Evolutionary conservation across 164 flowering plant genomes (phyloP), one percentile per base, ranked within the genome.

Genomic region (Vitis vinifera): DNA sequence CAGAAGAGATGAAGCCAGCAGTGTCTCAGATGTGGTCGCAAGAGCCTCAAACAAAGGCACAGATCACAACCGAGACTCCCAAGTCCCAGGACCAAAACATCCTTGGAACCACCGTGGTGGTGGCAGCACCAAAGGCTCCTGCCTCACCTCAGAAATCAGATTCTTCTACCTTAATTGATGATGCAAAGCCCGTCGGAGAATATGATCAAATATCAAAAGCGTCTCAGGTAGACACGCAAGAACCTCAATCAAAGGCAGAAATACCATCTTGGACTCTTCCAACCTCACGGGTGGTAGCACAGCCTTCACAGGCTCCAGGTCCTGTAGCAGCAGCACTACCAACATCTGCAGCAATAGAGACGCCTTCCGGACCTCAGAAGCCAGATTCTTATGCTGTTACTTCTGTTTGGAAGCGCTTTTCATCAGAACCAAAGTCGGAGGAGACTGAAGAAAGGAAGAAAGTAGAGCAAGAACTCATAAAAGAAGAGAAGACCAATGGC

Each of bases 391-490:
- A 74, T 7, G 48, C 13, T 57, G 44, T 48, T 56, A 48, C 61
- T 30, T 7, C 27, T 23, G 27, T 23, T 67, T 55, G 58, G 53
- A 51, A 51, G 19, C 53, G 57, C 4, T 47, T 70, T 15, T 63
- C 62, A 52, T 66, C 68, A 48, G 68, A 66, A 61, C 29, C 27
- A 55, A 59, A 66, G 30, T 44, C 61, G 27, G 74, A 77, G 31
- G 77, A 71, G 69, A 68, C n/a, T 37, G 60, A 67, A 64, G 65
- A 77, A 44, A 77, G 51, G 56, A 72, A 68, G 53, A 70, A 74
- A 69, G 44, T 29, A 11, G 61, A 57, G 15, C 16, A 59, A 67
- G 74, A 68, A 62, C 14, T 55, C 8, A 55, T 10, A 14, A 57
- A 50, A 70, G 72, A 72, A 55, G 74, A 64, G 51, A 67, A 62